Evolutionary conservation across 768 basidiomycete genomes (phyloP).

Genomic region (Leccinum rimulosum): DNA sequence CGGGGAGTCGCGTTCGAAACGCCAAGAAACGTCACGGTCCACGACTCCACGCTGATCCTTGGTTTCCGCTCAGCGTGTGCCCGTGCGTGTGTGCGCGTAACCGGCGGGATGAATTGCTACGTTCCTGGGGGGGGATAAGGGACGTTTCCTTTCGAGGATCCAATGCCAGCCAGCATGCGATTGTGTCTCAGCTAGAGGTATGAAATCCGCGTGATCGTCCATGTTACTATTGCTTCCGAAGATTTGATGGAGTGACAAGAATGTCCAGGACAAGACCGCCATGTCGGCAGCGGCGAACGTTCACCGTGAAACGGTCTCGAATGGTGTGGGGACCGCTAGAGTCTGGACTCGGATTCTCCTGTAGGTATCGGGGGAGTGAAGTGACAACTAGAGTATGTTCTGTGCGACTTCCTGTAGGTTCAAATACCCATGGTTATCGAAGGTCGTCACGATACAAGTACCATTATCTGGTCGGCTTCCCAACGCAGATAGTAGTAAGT

Average conservation of each 20-base stretch:
- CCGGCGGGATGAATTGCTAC: neutral
- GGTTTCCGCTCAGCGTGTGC: neutral
- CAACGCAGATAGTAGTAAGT: neutral
- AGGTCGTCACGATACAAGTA: neutral
- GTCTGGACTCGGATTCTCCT: neutral
- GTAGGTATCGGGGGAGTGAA: neutral
- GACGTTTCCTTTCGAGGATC: neutral
- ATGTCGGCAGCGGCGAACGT: neutral
- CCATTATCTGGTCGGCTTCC: neutral
- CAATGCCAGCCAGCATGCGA: neutral
- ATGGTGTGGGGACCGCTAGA: neutral
- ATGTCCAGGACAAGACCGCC: neutral
- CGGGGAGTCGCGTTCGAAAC: neutral
- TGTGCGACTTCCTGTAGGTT: neutral
- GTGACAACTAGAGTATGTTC: neutral
- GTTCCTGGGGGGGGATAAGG: neutral
- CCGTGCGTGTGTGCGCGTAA: neutral
- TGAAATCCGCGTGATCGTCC: constrained; percentile 1
- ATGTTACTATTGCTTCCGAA: neutral
- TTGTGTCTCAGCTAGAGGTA: constrained; percentile 7
- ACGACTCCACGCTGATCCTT: neutral
- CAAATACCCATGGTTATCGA: neutral
- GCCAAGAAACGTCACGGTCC: neutral
- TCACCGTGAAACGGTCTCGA: neutral
- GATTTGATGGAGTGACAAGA: neutral